A percentile compares a stretch with the other conserved stretches of the same genome.
These are phyloP conservation scores for Geotrichum europaeum DNA, from an alignment of 1,139 yeast genomes.

Conservation along the genomic window DNA sequence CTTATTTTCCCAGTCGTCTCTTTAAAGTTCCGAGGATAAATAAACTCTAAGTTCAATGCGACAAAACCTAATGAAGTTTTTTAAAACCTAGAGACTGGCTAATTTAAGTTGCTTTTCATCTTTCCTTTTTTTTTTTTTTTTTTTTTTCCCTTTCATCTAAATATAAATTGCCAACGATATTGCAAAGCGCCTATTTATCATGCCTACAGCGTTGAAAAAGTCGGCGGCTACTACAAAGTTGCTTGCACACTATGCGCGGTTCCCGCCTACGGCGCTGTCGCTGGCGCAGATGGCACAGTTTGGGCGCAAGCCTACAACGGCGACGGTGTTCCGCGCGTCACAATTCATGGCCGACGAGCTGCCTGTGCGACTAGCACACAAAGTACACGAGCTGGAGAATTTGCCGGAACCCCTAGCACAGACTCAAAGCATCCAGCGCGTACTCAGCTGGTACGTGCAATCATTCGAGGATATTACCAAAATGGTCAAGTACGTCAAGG, in stretches of 20 bases:
- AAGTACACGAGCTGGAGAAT: conserved; percentile 77
- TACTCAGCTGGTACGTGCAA: conserved; percentile 85
- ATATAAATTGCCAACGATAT: neutral
- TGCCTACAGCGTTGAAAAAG: neutral
- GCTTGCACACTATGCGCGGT: conserved; percentile 53
- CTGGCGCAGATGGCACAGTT: conserved; percentile 87
- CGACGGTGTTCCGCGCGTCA: conserved; percentile 74
- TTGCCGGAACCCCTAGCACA: conserved; percentile 69
- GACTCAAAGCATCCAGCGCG: conserved; percentile 70
- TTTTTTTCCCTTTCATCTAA: neutral
- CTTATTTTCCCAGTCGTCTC: neutral
- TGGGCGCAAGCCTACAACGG: conserved; percentile 72
- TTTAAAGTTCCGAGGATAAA: neutral
- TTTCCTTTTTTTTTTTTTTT: neutral
- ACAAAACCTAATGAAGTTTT: neutral
- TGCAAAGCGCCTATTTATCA: neutral
- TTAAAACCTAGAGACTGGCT: neutral
- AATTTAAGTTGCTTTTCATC: neutral
- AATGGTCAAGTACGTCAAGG: conserved; percentile 24
- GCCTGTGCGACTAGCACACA: conserved; percentile 79
- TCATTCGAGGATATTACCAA: conserved; percentile 79
- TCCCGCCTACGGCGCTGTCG: conserved; percentile 80
- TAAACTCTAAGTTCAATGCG: neutral
- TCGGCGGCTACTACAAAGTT: conserved; percentile 25
- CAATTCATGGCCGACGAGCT: conserved; percentile 82